Conservation (phyloP, 495 filamentous ascomycete genomes). For the Hypoxylon lenormandii region DNA sequence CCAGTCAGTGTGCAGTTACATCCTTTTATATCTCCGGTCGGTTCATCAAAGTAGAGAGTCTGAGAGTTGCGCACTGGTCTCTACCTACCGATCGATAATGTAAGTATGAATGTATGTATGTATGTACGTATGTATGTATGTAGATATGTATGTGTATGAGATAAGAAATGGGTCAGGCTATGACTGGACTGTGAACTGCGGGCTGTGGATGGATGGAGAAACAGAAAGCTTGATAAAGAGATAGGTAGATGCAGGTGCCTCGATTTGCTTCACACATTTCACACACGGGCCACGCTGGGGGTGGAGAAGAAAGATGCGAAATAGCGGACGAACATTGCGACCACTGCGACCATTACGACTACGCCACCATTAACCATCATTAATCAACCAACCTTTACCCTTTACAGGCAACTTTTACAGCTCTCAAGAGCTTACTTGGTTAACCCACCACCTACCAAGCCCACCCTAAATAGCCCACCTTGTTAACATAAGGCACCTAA, state of each 20-base stretch:
- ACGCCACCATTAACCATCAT: conserved; percentile 10
- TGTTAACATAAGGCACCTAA: neutral
- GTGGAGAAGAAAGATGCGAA: conserved; percentile 32
- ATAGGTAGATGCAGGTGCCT: conserved; percentile 11
- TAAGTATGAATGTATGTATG: no score
- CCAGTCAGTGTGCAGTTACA: no score
- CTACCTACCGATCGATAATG: conserved; percentile 11
- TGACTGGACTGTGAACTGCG: conserved; percentile 1
- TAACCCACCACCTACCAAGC: no score
- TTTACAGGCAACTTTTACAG: neutral
- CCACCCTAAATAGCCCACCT: no score
- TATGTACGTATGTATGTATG: no score
- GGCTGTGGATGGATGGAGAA: neutral
- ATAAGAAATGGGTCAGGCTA: conserved; percentile 17
- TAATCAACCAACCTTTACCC: no score
- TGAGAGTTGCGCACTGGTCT: conserved; percentile 1
- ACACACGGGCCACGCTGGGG: neutral
- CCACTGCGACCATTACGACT: no score
- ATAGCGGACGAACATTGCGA: conserved; percentile 30
- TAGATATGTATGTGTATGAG: no score
- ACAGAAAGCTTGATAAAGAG: neutral
- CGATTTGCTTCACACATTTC: no score
- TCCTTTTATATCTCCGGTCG: no score
- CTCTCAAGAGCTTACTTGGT: neutral
- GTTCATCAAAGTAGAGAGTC: neutral